Percentiles rank a stretch among this genome's conserved stretches.
phyloP scores from a whole-genome alignment of 805 yeast genomes.

The Kuraishia borneana region DNA sequence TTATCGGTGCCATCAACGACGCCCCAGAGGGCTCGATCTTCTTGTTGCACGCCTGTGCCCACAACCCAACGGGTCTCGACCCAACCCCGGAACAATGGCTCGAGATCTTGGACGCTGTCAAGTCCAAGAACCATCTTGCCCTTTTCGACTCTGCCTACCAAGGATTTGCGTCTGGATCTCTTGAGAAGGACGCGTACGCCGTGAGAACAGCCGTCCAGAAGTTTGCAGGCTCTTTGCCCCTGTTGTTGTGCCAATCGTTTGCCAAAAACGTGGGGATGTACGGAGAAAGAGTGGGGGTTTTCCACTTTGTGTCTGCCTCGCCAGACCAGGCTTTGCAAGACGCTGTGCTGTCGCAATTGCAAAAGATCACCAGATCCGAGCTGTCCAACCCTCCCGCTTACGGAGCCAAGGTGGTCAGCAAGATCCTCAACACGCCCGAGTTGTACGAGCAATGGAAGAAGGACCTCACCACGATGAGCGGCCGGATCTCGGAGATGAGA shows the following conservation, averaged over 20 bases:
- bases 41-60: slow-evolving; percentile 91
- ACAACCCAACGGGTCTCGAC: slow-evolving; percentile 95
- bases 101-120: slow-evolving; percentile 50
- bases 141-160: slow-evolving; percentile 94
- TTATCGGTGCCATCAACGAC: slow-evolving; percentile 43
- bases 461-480: slow-evolving; percentile 80
- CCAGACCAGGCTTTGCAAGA: slow-evolving; percentile 27
- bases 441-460: slow-evolving; percentile 70
- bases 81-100: slow-evolving; percentile 81
- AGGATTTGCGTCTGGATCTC: slow-evolving; percentile 89
- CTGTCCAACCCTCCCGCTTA: slow-evolving; percentile 91
- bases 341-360: slow-evolving; percentile 68
- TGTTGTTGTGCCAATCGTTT: slow-evolving; percentile 84
- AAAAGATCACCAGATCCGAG: slow-evolving; percentile 68
- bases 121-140: slow-evolving; percentile 56
- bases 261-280: slow-evolving; percentile 96
- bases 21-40: slow-evolving; percentile 76
- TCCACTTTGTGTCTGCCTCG: slow-evolving; percentile 58
- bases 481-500: slow-evolving; percentile 77
- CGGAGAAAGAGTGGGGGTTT: slow-evolving; percentile 95
- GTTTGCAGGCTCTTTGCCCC: slow-evolving; percentile 35
- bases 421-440: slow-evolving; percentile 55
- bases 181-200: slow-evolving; percentile 77
- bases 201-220: slow-evolving; percentile 50
- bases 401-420: slow-evolving; percentile 85